Base-by-base conservation (phyloP, 2,329 filamentous ascomycete species). In the Pseudogymnoascus sp. region DNA sequence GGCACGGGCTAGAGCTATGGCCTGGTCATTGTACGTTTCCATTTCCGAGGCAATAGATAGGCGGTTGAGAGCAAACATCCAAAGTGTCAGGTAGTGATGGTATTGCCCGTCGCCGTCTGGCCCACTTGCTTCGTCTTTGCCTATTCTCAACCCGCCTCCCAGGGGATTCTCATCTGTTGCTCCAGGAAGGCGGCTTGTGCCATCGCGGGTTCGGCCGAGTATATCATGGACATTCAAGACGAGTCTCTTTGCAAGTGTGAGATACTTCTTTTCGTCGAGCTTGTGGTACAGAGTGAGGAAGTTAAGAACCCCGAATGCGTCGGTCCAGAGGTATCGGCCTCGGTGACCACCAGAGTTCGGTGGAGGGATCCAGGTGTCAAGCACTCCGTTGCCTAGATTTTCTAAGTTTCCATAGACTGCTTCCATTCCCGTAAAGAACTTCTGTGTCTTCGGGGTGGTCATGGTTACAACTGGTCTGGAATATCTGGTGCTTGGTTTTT, bases 41-140 rank as follows among this genome's bases (percentile, higher is more conserved):
- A 83, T 76, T 0, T 73, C 73, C 0, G 78, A 76, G 2, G 80
- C 82, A 36, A 79, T 64, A 0, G 79, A 74, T 40, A 84, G 72
- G 1, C 83, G 74, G 67, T 83, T 84, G 4, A 86, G 74, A 1
- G 82, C 82, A 68, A 84, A 85, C 82, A 85, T 84, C 83, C 83
- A 86, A 4, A 85, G 68, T 0, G 82, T 85, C 18, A 85, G 73
- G 65, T 85, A 85, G 66, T 85, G 83, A 65, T 84, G 81, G 64
- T 86, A 85, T 69, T 86, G 83, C 2, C 83, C 82, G 68, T 86
- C 83, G 6, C 77, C 75, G 60, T 85, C 82, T 1, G 73, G 68
- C 0, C 82, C 82, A 0, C 64, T 61, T 10, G 74, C 80, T 2
- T 78, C 73, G 10, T 75, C 64, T 68, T 85, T 86, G 27, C 83